A percentile compares a stretch with the other conserved stretches of the same genome.
Evolutionary conservation across 805 yeast genomes (phyloP).

Genomic region (Novakomyces olei): DNA sequence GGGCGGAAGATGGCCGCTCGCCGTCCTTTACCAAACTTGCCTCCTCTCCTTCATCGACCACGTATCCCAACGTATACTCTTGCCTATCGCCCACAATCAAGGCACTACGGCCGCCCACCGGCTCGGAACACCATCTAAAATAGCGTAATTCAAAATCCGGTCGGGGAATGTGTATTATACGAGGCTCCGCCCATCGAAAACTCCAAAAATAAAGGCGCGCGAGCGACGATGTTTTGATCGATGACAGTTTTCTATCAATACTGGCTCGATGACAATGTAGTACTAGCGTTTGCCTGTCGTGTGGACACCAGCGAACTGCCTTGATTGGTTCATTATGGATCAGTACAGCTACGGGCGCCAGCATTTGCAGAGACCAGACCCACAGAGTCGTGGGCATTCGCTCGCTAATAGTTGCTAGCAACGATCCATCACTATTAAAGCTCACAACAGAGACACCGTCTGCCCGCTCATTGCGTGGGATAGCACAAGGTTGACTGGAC

Average conservation of each 20-base stretch:
- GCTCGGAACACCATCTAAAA: too few relatives aligned
- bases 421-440: slow-evolving; percentile 6
- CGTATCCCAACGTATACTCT: neutral
- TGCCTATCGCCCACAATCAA: neutral
- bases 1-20: neutral
- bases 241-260: too few relatives aligned
- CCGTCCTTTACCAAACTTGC: neutral
- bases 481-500: too few relatives aligned
- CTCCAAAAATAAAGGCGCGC: neutral
- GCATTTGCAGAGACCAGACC: slow-evolving; percentile 8
- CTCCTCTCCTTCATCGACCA: neutral
- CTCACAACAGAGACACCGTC: neutral
- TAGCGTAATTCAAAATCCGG: neutral
- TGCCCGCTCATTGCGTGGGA: too few relatives aligned
- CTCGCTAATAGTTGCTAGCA: slow-evolving; percentile 7
- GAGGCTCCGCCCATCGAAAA: neutral
- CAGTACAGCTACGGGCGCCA: slow-evolving; percentile 7
- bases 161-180: neutral
- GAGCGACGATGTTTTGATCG: too few relatives aligned
- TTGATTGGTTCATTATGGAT: slow-evolving; percentile 7
- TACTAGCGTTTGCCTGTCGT: too few relatives aligned
- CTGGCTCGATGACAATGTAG: too few relatives aligned
- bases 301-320: slow-evolving; percentile 8
- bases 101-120: too few relatives aligned
- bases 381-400: slow-evolving; percentile 8